These are phyloP conservation scores for Yamadazyma dendronema DNA, from an alignment of 1,139 yeast species.

Conservation along the genomic window DNA sequence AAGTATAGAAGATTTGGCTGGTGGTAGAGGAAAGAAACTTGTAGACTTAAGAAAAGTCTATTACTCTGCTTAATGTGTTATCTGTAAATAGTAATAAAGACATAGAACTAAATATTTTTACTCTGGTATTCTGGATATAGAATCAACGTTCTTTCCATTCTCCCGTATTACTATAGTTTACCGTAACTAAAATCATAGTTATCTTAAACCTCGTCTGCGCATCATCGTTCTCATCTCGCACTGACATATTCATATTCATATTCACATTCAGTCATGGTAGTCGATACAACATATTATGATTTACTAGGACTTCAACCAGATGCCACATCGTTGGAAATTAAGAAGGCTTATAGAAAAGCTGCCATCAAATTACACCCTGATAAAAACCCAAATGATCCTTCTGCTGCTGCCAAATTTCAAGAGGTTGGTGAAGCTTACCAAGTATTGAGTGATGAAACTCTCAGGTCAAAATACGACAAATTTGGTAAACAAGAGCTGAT, in stretches of 20 bases:
- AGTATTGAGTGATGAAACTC: slow-evolving; percentile 71
- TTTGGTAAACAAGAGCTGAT: slow-evolving; percentile 82
- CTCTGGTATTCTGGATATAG: too few relatives aligned
- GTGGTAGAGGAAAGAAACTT: slow-evolving; percentile 91
- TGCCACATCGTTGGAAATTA: slow-evolving; percentile 82
- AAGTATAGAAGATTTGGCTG: slow-evolving; percentile 83
- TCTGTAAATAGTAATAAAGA: slow-evolving; percentile 9
- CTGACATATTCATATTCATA: too few relatives aligned
- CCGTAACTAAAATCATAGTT: too few relatives aligned
- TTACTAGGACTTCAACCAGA: slow-evolving; percentile 61
- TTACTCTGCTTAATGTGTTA: slow-evolving; percentile 56
- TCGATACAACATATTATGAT: slow-evolving; percentile 88
- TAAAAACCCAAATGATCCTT: slow-evolving; percentile 85
- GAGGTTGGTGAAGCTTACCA: slow-evolving; percentile 80
- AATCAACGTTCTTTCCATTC: too few relatives aligned
- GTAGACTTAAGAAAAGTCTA: slow-evolving; percentile 90
- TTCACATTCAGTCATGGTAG: slow-evolving; percentile 59
- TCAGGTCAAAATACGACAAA: slow-evolving; percentile 69
- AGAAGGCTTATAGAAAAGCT: slow-evolving; percentile 87
- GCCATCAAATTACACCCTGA: slow-evolving; percentile 94
- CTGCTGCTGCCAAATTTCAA: slow-evolving; percentile 70
- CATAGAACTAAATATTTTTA: neutral
- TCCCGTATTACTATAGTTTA: too few relatives aligned
- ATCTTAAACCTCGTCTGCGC: too few relatives aligned
- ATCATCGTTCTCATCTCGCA: too few relatives aligned